Conservation (phyloP, 805 yeast species). For the Hanseniaspora taiwanica region DNA sequence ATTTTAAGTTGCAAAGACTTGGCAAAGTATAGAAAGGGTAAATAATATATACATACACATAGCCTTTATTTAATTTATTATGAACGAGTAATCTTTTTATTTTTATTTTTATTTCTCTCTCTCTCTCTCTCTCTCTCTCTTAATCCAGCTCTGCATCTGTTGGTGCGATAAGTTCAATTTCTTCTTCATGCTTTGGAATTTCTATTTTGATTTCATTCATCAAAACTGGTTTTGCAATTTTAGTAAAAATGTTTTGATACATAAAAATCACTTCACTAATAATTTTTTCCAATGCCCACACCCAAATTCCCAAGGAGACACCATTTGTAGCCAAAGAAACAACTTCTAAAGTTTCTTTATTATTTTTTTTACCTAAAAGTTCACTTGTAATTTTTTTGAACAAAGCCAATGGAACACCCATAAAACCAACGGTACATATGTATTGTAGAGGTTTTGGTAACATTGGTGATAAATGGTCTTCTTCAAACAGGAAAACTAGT, state of each 20-base stretch:
- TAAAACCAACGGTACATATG: constrained; percentile 22
- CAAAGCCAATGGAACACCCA: constrained; percentile 7
- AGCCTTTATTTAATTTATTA: not conserved
- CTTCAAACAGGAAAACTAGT: constrained; percentile 18
- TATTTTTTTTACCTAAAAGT: constrained; percentile 3
- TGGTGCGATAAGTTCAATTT: not conserved
- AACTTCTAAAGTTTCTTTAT: not conserved
- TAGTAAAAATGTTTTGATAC: constrained; percentile 12
- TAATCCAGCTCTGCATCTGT: not conserved
- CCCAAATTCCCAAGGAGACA: constrained; percentile 24
- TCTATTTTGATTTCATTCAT: not conserved
- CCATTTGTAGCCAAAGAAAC: constrained; percentile 8
- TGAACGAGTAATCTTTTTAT: not conserved
- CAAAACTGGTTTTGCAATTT: not conserved
- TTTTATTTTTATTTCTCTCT: too few relatives aligned
- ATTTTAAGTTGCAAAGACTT: constrained; percentile 4
- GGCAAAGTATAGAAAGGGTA: constrained; percentile 5
- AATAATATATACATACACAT: not conserved
- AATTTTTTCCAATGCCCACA: constrained; percentile 22
- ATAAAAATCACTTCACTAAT: constrained; percentile 18
- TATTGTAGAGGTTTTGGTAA: constrained; percentile 21
- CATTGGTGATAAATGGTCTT: constrained; percentile 8
- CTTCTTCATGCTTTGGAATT: not conserved
- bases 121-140: too few relatives aligned
- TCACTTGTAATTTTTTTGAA: constrained; percentile 3